Evolutionary conservation across 306 rosid species (phyloP).

Genomic region (Pyrus pyrifolia): DNA sequence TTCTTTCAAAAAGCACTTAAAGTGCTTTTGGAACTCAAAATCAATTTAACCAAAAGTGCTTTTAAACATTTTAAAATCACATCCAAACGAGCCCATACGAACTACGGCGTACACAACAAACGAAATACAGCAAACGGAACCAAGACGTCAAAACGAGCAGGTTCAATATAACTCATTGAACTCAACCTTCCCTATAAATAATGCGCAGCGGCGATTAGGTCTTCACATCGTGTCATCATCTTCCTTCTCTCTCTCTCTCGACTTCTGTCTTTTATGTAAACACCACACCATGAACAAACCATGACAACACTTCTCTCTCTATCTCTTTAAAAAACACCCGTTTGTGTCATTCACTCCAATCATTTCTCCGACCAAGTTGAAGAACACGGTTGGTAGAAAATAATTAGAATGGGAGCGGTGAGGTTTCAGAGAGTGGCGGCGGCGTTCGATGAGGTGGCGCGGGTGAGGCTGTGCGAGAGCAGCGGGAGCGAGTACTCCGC

Average conservation of each 20-base stretch:
- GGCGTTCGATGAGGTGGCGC: conserved; percentile 51
- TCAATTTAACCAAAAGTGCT: no score
- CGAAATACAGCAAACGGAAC: not conserved
- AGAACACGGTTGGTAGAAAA: not conserved
- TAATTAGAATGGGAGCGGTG: conserved; percentile 21
- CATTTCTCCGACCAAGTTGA: not conserved
- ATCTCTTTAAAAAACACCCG: not conserved
- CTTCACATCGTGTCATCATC: conserved; percentile 17
- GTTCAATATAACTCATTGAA: conserved; percentile 24
- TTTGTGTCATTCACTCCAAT: not conserved
- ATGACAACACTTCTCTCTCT: conserved; percentile 7
- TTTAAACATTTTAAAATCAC: no score
- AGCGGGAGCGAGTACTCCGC: conserved; percentile 86
- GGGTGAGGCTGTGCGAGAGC: conserved; percentile 53
- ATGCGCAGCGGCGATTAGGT: conserved; percentile 6
- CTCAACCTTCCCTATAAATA: conserved; percentile 14
- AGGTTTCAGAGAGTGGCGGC: conserved; percentile 61
- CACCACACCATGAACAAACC: conserved; percentile 44
- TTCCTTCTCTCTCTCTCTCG: not conserved
- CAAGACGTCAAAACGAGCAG: conserved; percentile 1
- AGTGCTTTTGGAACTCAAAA: no score
- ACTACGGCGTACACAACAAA: not conserved
- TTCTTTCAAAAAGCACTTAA: no score
- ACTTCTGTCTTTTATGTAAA: not conserved
- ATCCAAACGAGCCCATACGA: no score